Evolutionary conservation across 179 eudicot species (phyloP), one percentile per base, ranked within the genome.

Genomic region (Beta corolliflora): DNA sequence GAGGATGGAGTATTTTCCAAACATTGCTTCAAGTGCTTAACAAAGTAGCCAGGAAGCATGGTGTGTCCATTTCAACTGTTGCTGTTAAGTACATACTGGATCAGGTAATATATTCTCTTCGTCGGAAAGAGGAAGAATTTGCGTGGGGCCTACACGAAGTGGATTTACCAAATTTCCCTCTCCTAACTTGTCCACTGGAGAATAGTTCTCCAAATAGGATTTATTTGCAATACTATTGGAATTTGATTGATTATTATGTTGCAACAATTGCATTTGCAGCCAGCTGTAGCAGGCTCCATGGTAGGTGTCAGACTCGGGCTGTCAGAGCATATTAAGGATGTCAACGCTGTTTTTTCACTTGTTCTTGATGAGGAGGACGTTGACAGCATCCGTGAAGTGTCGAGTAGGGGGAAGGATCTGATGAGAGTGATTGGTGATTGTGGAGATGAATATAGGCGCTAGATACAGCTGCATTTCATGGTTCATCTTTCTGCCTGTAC

Each of bases 1-100:
- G 99, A 78, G 99, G 99, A 79, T 96, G 99, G 99, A 85, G 90
- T 83, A 94, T 82, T 54, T 96, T 96, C 87, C 99, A 96, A 82
- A 85, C 68, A 50, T 82, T 96, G 87, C 99, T 96, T 78, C 90
- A 87, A 81, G 83, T 89, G 31, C 92, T 96, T 13, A 94, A 92
- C 67, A 86, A 60, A 61, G 88, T 94, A 36, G 94, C 94, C 65
- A 83, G 82, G 55, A 96, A 96, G 75, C 98, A 96, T 21, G 93
- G 93, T 1, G 98, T 96, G 81, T 90, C 99, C 9, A 96, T 96
- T 79, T 86, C 98, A 61, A 89, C 98, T 29, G 97, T 96, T 25
- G 99, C 99, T 54, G 98, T 94, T 41, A 91, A 85, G 73, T 94
- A 85, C 85, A 67, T 94, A 36, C 91, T 94, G 16, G 93, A 93